Base-by-base conservation (phyloP, 2,329 filamentous ascomycete species). In the Pseudogymnoascus sp. region DNA sequence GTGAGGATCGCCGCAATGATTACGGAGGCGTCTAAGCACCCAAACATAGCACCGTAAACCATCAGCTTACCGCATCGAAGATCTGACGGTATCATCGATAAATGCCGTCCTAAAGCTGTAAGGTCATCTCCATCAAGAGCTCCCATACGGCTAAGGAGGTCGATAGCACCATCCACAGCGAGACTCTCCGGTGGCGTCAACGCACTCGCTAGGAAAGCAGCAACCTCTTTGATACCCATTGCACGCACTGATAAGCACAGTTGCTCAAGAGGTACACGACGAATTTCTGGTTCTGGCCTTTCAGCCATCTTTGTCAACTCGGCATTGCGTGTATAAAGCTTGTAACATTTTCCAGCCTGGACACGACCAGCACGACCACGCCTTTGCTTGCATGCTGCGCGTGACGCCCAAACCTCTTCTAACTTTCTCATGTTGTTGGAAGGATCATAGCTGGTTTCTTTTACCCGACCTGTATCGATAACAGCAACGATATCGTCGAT, bases 401-500 rank as follows among this genome's bases (percentile, higher is more conserved):
- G 86, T 1, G 93, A 98, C 0, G 93, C 95, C 93, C 93, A 99
- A 0, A 92, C 92, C 78, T 99, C 95, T 69, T 93, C 90, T 1
- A 99, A 85, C 71, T 91, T 92, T 48, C 96, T 89, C 87, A 98
- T 96, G 73, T 96, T 96, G 74, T 89, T 96, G 67, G 89, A 84
- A 0, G 92, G 86, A 74, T 98, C 95, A 71, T 93, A 98, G 73
- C 90, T 93, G 0, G 93, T 99, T 76, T 99, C 93, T 73, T 99
- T 99, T 65, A 99, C 95, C 62, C 92, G 88, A 28, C 95, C 95
- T 10, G 90, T 95, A 74, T 99, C 95, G 67, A 99, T 93, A 54
- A 99, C 95, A 1, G 91, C 93, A 2, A 98, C 90, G 62, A 99
- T 90, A 73, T 99, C 95, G 73, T 97, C 93, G 66, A 99, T 99